Evolutionary conservation across 2,329 filamentous ascomycete species (phyloP).

Genomic region (Chalara sp.): DNA sequence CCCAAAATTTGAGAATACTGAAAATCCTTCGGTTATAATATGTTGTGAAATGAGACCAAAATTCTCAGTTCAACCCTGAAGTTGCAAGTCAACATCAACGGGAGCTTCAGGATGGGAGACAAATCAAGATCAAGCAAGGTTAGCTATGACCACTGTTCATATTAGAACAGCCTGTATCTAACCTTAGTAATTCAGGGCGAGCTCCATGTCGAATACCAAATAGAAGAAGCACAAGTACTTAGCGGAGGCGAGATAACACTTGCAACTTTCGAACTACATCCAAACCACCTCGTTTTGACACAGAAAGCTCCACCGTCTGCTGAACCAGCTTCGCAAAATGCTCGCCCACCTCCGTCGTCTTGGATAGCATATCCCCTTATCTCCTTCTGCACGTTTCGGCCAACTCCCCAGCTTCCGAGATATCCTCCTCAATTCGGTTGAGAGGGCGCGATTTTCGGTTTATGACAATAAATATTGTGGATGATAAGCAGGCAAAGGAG

Average conservation of each 20-base stretch:
- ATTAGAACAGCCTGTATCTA: slow-evolving; percentile 6
- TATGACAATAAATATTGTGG: slow-evolving; percentile 80
- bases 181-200: not conserved
- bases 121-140: slow-evolving; percentile 40
- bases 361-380: slow-evolving; percentile 97
- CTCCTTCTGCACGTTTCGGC: slow-evolving; percentile 69
- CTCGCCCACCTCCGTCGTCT: slow-evolving; percentile 49
- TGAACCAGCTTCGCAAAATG: slow-evolving; percentile 13
- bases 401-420: slow-evolving; percentile 62
- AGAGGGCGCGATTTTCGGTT: slow-evolving; percentile 92
- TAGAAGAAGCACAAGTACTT: slow-evolving; percentile 55
- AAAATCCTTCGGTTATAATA: too few relatives aligned
- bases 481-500: slow-evolving; percentile 69
- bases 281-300: slow-evolving; percentile 48
- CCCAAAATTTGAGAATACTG: too few relatives aligned
- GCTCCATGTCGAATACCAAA: slow-evolving; percentile 23
- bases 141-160: slow-evolving; percentile 6
- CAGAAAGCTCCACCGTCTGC: slow-evolving; percentile 25
- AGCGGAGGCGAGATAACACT: slow-evolving; percentile 49
- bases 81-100: too few relatives aligned
- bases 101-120: slow-evolving; percentile 28
- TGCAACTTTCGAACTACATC: slow-evolving; percentile 53
- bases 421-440: slow-evolving; percentile 76
- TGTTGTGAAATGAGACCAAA: too few relatives aligned
- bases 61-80: too few relatives aligned